These are phyloP conservation scores for Serendipita vermifera DNA, from an alignment of 768 basidiomycete species.

Conservation along the genomic window DNA sequence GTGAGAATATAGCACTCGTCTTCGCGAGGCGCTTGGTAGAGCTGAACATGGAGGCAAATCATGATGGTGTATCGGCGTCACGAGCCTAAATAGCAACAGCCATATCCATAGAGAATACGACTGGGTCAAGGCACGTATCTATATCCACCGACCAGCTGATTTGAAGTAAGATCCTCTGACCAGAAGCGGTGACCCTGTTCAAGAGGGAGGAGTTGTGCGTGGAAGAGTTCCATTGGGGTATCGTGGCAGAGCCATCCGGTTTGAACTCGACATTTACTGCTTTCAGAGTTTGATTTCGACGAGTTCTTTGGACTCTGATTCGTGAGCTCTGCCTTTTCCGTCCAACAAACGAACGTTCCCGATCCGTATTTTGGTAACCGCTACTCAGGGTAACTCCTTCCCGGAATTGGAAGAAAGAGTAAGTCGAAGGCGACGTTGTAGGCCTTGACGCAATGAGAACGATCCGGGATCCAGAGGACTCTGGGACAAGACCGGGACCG, in stretches of 20 bases:
- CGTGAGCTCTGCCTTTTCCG: constrained; percentile 65
- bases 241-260: constrained; percentile 63
- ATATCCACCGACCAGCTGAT: constrained; percentile 65
- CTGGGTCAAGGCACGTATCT: constrained; percentile 74
- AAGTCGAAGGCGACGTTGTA: constrained; percentile 72
- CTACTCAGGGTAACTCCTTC: constrained; percentile 74
- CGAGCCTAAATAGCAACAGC: constrained; percentile 72
- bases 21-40: constrained; percentile 65
- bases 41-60: constrained; percentile 63
- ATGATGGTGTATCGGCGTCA: constrained; percentile 73
- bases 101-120: constrained; percentile 80
- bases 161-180: constrained; percentile 69
- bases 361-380: constrained; percentile 58
- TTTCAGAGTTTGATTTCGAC: constrained; percentile 65
- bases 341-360: constrained; percentile 80
- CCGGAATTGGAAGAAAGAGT: constrained; percentile 80
- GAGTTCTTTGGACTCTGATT: constrained; percentile 56
- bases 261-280: constrained; percentile 62
- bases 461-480: constrained; percentile 66
- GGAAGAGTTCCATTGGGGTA: constrained; percentile 90
- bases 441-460: constrained; percentile 82
- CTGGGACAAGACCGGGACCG: constrained; percentile 69
- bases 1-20: constrained; percentile 70
- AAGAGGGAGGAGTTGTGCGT: constrained; percentile 74
- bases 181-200: constrained; percentile 66